Evolutionary conservation across 257 asterid genomes (phyloP).

Genomic region (Solanum sparsipilum): DNA sequence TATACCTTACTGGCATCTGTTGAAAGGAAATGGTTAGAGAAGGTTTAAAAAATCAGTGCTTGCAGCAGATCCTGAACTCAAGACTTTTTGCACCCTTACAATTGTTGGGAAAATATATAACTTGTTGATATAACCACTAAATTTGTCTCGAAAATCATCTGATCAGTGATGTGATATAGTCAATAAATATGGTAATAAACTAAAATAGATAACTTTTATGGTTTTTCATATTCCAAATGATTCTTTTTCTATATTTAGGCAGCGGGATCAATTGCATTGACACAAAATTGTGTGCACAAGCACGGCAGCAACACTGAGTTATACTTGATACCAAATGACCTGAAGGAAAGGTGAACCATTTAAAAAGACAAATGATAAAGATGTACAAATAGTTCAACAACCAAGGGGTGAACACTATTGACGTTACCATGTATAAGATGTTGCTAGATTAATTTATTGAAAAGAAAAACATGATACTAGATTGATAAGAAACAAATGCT

Average conservation of each 20-base stretch:
- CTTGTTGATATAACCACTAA: background rate
- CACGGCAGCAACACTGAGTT: background rate
- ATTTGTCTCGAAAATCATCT: background rate
- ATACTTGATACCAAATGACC: background rate
- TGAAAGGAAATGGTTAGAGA: background rate
- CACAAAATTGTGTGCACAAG: background rate
- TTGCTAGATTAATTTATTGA: background rate
- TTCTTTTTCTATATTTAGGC: background rate
- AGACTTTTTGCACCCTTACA: background rate
- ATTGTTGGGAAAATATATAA: background rate
- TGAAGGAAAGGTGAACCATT: background rate
- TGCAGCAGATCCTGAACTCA: background rate
- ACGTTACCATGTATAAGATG: background rate
- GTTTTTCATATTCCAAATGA: background rate
- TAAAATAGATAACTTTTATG: background rate
- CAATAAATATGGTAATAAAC: background rate
- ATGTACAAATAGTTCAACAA: background rate
- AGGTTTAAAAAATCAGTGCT: background rate
- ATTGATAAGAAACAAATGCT: slow-evolving; percentile 1
- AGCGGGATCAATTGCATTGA: background rate
- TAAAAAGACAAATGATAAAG: background rate
- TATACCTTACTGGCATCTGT: background rate
- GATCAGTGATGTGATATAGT: background rate
- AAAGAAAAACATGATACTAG: background rate
- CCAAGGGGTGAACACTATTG: background rate